These are phyloP conservation scores for Scleromitrula shiraiana DNA, from an alignment of 2,329 filamentous ascomycete species.

Conservation along the genomic window DNA sequence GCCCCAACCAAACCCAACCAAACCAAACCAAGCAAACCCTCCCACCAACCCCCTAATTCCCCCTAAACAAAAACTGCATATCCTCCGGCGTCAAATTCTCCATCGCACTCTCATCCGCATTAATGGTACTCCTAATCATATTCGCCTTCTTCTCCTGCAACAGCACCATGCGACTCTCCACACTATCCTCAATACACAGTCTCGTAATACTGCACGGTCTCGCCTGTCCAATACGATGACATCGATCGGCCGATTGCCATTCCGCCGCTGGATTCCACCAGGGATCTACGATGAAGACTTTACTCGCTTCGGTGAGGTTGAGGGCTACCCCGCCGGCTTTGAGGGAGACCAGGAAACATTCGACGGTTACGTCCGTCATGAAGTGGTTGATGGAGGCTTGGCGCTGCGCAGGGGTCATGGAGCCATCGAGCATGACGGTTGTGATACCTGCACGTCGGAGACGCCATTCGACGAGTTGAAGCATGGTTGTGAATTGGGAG, in stretches of 20 bases:
- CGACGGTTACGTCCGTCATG: conserved; percentile 89
- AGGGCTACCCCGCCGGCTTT: conserved; percentile 94
- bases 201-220: conserved; percentile 91
- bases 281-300: conserved; percentile 94
- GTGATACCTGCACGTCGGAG: conserved; percentile 94
- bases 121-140: conserved; percentile 96
- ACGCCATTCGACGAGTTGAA: conserved; percentile 95
- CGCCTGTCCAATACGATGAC: conserved; percentile 90
- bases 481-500: conserved; percentile 94
- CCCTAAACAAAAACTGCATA: conserved; percentile 93
- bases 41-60: no score
- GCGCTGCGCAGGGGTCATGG: conserved; percentile 89
- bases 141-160: conserved; percentile 98
- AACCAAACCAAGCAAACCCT: no score
- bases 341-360: conserved; percentile 91
- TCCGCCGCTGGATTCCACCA: conserved; percentile 99
- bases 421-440: conserved; percentile 96
- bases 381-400: conserved; percentile 94
- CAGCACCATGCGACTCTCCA: conserved; percentile 90
- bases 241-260: conserved; percentile 93
- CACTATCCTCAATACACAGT: conserved; percentile 92
- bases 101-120: conserved; percentile 84
- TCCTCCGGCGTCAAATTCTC: conserved; percentile 86
- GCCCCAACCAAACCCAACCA: no score
- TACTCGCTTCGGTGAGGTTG: conserved; percentile 88